Percentiles rank a stretch among this genome's conserved stretches.
These are phyloP conservation scores for Paracoccidioides brasiliensis DNA, from an alignment of 2,329 filamentous ascomycete species.

Conservation along the genomic window DNA sequence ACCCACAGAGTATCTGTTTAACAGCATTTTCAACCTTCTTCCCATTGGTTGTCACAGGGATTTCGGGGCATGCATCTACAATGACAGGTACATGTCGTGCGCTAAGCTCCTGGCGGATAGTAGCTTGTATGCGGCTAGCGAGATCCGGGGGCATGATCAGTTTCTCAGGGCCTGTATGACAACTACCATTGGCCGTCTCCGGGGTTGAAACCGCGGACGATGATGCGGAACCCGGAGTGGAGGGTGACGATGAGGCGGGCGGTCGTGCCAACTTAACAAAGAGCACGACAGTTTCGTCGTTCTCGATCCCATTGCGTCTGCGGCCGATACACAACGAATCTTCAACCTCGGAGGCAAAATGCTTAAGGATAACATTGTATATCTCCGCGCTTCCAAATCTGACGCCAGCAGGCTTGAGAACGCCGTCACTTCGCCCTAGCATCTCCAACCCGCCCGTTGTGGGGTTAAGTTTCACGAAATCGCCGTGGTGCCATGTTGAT, in stretches of 20 bases:
- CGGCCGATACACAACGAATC: slow-evolving; percentile 83
- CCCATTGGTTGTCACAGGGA: slow-evolving; percentile 84
- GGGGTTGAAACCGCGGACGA: slow-evolving; percentile 9
- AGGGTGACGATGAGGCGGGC: slow-evolving; percentile 4
- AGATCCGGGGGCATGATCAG: slow-evolving; percentile 47
- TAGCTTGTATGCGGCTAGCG: slow-evolving; percentile 48
- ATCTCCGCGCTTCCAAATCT: slow-evolving; percentile 91
- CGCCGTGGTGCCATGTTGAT: slow-evolving; percentile 77
- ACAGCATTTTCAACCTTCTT: slow-evolving; percentile 98
- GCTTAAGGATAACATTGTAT: slow-evolving; percentile 80
- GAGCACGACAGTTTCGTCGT: slow-evolving; percentile 74
- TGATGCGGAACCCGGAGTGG: neutral
- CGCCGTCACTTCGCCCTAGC: slow-evolving; percentile 84
- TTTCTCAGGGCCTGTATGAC: slow-evolving; percentile 25
- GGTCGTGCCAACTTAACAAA: slow-evolving; percentile 61
- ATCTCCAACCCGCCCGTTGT: slow-evolving; percentile 69
- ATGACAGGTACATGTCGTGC: slow-evolving; percentile 79
- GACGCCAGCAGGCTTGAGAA: slow-evolving; percentile 83
- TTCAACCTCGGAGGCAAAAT: slow-evolving; percentile 64
- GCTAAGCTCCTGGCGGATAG: slow-evolving; percentile 65
- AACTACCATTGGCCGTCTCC: neutral
- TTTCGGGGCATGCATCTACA: slow-evolving; percentile 69
- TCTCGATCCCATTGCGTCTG: slow-evolving; percentile 52
- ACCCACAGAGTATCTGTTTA: slow-evolving; percentile 85
- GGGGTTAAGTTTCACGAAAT: slow-evolving; percentile 66